Evolutionary conservation across 768 basidiomycete genomes (phyloP), one percentile per base, ranked within the genome.

Genomic region (Psilocybe azurescens): DNA sequence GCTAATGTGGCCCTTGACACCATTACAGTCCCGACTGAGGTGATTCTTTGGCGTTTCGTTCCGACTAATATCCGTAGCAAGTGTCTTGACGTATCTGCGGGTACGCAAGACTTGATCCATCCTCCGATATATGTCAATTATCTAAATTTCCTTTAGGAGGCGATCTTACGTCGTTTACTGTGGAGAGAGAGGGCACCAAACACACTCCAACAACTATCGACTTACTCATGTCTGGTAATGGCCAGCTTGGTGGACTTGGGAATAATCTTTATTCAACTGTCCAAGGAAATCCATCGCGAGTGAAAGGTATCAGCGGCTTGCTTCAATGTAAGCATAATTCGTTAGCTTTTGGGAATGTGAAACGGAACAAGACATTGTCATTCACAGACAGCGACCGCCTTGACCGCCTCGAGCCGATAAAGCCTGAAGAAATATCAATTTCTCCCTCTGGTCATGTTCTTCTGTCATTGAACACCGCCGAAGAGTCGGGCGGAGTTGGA

Each of bases 11-110:
- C 84, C 3, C 71, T 92, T 47, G 85, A 89, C 59, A 83, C 84
- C 1, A 89, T 97, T 62, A 86, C 81, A n/a, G 82, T 90, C 5
- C 95, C 95, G 0, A 94, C 93, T 0, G 95, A 97, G 74, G 84
- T 95, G 18, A 80, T 90, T n/a, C 76, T 95, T 2, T 87, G 87
- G 77, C 84, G 84, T 53, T 78, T 80, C 53, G 79, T 81, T 53
- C 78, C 87, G 2, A 70, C 72, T 16, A 81, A 81, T 30, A 82
- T 83, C 20, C 75, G 70, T 28, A 86, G 87, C 48, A 85, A 74
- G 68, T 95, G 94, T 72, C 70, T 86, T 53, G 78, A 85, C 68
- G 77, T 96, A 48, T 75, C 80, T 29, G 90, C 92, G 18, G 90
- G 91, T 84, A 66, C 46, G 55, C 65, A 48, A 36, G 32, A 39